Evolutionary conservation across 768 basidiomycete species (phyloP), one percentile per base, ranked within the genome.

Genomic region (Stropharia rugosoannulata): DNA sequence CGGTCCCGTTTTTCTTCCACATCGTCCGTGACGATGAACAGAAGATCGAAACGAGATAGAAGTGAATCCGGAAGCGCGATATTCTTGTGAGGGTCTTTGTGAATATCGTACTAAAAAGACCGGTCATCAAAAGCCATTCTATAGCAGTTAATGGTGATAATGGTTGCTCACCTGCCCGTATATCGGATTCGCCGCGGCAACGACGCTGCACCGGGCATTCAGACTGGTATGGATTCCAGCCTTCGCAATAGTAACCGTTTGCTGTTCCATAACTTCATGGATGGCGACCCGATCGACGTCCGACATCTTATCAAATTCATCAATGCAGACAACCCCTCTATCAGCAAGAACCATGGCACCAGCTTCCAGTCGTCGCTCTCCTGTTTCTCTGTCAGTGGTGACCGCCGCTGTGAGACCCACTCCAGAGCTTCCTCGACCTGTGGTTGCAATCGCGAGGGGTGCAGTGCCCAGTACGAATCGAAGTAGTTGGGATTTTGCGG

Each of bases 261-360:
- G 97, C 71, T 98, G 96, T 69, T 98, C 97, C 97, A 99, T 99
- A 67, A 98, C 97, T 83, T 99, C 97, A 74, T 99, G 97, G 65
- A 99, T 99, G 35, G 97, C 96, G 16, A 98, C 96, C 62, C 97
- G 86, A 75, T 99, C 97, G 61, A 98, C 82, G 68, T 99, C 97
- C 25, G 93, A 95, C 97, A 99, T 98, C 72, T 99, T 99, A 81
- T 99, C 97, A 66, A 99, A 99, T 73, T 99, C 97, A 72, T 99
- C 97, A 64, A 99, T 98, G 71, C 97, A 99, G 43, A 99, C 96
- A 18, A 99, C 95, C 15, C 97, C 97, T 63, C 96, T 87, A 72
- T 99, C 97, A 27, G 97, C 97, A 56, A 99, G 87, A 51, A 99
- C 97, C 97, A 99, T 99, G 11, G 97, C 97, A 42, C 97, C 97